phyloP scores from a whole-genome alignment of 2,329 filamentous ascomycete genomes.

The Trichoderma sp. region DNA sequence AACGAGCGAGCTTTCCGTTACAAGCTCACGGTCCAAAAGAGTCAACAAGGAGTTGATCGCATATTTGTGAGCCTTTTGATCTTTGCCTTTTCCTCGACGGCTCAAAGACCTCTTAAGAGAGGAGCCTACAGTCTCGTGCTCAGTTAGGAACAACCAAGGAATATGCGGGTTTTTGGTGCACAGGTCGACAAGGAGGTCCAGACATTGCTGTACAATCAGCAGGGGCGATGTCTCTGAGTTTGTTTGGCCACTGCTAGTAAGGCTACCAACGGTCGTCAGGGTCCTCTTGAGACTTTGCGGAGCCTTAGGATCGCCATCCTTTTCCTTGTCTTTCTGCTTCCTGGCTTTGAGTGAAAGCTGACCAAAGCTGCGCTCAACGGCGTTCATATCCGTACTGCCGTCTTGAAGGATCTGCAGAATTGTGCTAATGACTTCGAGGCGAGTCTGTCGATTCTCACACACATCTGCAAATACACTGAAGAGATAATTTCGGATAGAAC shows the following conservation, averaged over 20 bases:
- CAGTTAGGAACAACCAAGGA: conserved; percentile 88
- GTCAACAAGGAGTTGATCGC: conserved; percentile 89
- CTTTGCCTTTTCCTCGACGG: conserved; percentile 87
- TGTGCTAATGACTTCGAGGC: conserved; percentile 90
- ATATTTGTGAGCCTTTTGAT: conserved; percentile 81
- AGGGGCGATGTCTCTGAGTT: conserved; percentile 91
- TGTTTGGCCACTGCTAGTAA: conserved; percentile 53
- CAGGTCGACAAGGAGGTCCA: conserved; percentile 82
- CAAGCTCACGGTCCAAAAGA: conserved; percentile 87
- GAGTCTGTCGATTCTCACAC: conserved; percentile 94
- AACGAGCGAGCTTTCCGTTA: conserved; percentile 95
- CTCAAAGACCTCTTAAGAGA: conserved; percentile 76
- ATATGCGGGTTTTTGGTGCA: conserved; percentile 85
- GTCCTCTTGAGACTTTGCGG: conserved; percentile 79
- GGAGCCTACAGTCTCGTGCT: conserved; percentile 77
- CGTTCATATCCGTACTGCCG: conserved; percentile 88
- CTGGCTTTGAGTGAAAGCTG: conserved; percentile 90
- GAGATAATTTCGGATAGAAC: conserved; percentile 79
- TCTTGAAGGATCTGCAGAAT: conserved; percentile 93
- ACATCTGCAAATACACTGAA: conserved; percentile 89
- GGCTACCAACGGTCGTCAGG: conserved; percentile 60
- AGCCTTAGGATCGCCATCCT: conserved; percentile 67
- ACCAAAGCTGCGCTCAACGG: conserved; percentile 93
- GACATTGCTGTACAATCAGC: conserved; percentile 93
- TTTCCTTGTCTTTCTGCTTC: conserved; percentile 70